phyloP scores from a whole-genome alignment of 257 asterid genomes.

The Echites panduratus region DNA sequence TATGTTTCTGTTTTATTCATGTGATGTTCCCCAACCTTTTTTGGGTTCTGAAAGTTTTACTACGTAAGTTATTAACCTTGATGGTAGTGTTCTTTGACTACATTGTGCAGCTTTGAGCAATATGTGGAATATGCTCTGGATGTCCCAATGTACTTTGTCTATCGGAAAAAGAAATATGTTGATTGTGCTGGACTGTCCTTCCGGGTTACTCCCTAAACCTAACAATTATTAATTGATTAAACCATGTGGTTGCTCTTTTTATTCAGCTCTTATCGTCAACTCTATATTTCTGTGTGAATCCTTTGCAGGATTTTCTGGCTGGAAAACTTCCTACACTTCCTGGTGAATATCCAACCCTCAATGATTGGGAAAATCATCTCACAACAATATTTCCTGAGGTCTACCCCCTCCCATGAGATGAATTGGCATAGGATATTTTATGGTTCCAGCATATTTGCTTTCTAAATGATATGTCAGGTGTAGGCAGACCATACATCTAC shows the following conservation, averaged over 20 bases:
- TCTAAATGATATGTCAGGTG: background rate
- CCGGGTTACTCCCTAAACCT: constrained; percentile 50
- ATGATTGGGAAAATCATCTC: constrained; percentile 98
- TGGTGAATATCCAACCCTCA: constrained; percentile 80
- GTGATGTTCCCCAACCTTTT: background rate
- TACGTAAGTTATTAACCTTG: too few species aligned
- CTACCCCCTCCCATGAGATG: constrained; percentile 15
- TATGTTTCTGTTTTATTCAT: background rate
- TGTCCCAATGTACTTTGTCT: constrained; percentile 98
- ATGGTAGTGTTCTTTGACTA: constrained; percentile 10
- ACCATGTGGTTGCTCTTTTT: constrained; percentile 6
- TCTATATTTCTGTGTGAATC: constrained; percentile 12
- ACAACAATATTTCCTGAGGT: constrained; percentile 99
- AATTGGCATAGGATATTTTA: constrained; percentile 13
- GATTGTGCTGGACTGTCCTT: constrained; percentile 89
- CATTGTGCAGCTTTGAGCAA: constrained; percentile 75
- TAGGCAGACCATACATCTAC: background rate
- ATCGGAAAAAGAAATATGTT: constrained; percentile 72
- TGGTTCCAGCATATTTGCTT: background rate
- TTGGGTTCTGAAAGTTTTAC: too few species aligned
- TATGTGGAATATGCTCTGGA: constrained; percentile 98
- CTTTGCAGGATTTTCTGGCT: constrained; percentile 80
- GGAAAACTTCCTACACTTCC: constrained; percentile 91
- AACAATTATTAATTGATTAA: constrained; percentile 7
- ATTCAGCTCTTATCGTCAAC: constrained; percentile 7